A percentile compares a stretch with the other conserved stretches of the same genome.
Evolutionary conservation across 257 asterid species (phyloP).

Genomic region (Rauvolfia tetraphylla): DNA sequence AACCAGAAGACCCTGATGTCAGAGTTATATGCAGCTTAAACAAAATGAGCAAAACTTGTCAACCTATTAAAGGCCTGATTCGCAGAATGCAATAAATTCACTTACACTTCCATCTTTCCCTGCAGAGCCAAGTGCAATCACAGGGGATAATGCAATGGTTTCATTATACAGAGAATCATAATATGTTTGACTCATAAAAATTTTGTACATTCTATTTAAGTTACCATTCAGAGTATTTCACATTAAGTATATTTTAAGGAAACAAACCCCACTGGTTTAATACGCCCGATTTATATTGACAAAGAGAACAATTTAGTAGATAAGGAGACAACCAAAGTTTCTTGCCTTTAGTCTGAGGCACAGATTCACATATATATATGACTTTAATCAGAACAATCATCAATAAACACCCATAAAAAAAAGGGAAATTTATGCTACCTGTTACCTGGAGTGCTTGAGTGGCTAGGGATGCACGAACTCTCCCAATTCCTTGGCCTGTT

Average conservation of each 20-base stretch:
- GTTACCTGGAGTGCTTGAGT: conserved; percentile 83
- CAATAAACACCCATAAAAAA: conserved; percentile 23
- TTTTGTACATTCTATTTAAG: background rate
- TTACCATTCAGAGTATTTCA: background rate
- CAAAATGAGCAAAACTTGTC: background rate
- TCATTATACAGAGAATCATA: background rate
- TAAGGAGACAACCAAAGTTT: background rate
- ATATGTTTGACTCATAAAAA: background rate
- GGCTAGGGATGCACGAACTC: conserved; percentile 44
- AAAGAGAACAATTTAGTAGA: background rate
- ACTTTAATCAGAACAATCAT: conserved; percentile 11
- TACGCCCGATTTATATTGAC: background rate
- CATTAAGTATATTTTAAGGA: background rate
- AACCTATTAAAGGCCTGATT: background rate
- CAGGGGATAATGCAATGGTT: background rate
- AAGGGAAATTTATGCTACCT: conserved; percentile 52
- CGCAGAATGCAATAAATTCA: background rate
- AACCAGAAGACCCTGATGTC: conserved; percentile 98
- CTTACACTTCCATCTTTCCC: background rate
- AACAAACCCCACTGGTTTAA: background rate
- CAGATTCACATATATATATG: background rate
- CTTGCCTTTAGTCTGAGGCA: background rate
- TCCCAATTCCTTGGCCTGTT: conserved; percentile 88
- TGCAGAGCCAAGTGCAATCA: too few relatives aligned
- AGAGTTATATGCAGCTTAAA: conserved; percentile 48